These are phyloP conservation scores for Actinomucor elegans DNA, from an alignment of 371 early-diverging fungal species.

Conservation along the genomic window DNA sequence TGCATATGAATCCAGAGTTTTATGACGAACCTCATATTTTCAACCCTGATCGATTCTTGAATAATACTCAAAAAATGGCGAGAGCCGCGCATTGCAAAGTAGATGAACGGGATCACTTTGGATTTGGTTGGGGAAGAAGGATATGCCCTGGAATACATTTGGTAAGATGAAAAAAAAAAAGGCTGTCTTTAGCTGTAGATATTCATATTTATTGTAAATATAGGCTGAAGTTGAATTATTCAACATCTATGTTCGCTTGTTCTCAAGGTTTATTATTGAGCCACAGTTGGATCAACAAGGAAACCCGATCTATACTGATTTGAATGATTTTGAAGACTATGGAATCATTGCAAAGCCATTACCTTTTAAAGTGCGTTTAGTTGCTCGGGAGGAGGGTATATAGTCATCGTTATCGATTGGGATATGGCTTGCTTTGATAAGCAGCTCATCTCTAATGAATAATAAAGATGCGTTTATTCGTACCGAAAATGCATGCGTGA, in stretches of 20 bases:
- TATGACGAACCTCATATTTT: slow-evolving; percentile 16
- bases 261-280: slow-evolving; percentile 5
- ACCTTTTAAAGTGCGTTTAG: neutral
- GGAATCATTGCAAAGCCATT: neutral
- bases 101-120: slow-evolving; percentile 17
- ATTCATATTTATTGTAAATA: neutral
- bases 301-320: neutral
- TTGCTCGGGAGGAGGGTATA: neutral
- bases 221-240: slow-evolving; percentile 13
- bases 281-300: neutral
- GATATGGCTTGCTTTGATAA: too few relatives aligned
- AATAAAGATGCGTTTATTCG: too few relatives aligned
- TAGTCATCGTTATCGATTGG: too few relatives aligned
- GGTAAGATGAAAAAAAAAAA: neutral
- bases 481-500: too few relatives aligned
- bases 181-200: neutral
- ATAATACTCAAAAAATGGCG: neutral
- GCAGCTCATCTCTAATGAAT: too few relatives aligned
- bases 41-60: slow-evolving; percentile 19
- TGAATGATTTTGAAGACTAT: neutral
- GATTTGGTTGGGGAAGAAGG: slow-evolving; percentile 27
- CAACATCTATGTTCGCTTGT: slow-evolving; percentile 7
- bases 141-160: slow-evolving; percentile 19
- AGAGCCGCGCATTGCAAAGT: slow-evolving; percentile 11
- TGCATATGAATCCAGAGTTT: slow-evolving; percentile 13